Conservation (phyloP, 192 early-diverging fungal genomes). For the Coemansia reversa region DNA sequence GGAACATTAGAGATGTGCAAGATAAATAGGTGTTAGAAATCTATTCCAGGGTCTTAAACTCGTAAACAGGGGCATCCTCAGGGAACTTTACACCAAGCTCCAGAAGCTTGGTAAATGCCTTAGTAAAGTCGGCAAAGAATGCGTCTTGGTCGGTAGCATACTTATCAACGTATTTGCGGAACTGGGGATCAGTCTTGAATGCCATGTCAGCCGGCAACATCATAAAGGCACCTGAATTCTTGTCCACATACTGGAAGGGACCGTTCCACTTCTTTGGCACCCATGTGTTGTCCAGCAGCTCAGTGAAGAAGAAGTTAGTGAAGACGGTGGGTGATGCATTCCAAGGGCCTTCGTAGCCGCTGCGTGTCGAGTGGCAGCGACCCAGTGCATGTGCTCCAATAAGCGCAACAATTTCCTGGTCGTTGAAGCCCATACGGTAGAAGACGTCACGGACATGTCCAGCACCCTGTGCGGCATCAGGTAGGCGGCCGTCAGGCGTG, state of each 20-base stretch:
- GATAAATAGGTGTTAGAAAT: background rate
- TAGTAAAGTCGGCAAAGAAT: conserved; percentile 91
- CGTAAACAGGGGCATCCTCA: conserved; percentile 64
- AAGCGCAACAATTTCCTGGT: conserved; percentile 82
- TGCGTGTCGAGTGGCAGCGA: conserved; percentile 72
- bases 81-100: conserved; percentile 82
- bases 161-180: conserved; percentile 73
- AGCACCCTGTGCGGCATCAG: conserved; percentile 66
- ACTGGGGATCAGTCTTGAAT: conserved; percentile 63
- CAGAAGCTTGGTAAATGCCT: conserved; percentile 79
- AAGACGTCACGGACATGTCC: conserved; percentile 75
- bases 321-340: conserved; percentile 83
- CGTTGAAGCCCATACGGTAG: conserved; percentile 78
- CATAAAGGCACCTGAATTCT: conserved; percentile 63
- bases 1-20: too few species aligned
- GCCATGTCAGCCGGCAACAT: conserved; percentile 75
- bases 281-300: conserved; percentile 79
- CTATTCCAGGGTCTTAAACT: conserved; percentile 61
- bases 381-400: conserved; percentile 75
- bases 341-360: conserved; percentile 88
- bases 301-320: conserved; percentile 86
- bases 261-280: conserved; percentile 78
- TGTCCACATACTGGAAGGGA: conserved; percentile 85
- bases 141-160: conserved; percentile 83
- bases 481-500: conserved; percentile 76